Evolutionary conservation across 1,284 basidiomycete species (phyloP).

Genomic region (Pseudozyma sp.): DNA sequence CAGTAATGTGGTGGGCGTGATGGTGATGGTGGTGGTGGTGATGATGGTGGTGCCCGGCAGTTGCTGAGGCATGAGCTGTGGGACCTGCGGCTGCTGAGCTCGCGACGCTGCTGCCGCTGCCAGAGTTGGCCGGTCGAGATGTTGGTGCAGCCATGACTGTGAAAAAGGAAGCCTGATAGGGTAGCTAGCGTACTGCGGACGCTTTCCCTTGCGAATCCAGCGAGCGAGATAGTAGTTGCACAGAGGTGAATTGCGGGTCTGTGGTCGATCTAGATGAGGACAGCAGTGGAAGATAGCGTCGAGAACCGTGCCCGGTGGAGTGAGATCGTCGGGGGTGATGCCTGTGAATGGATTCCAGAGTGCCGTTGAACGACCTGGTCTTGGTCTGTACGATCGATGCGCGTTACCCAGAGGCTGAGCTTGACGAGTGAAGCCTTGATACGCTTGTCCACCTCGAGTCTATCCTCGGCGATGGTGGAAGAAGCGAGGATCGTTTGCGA

Average conservation of each 20-base stretch:
- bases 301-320: too few species aligned
- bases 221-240: too few species aligned
- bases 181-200: not conserved
- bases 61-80: conserved; percentile 3
- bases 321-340: too few species aligned
- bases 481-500: not conserved
- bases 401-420: too few species aligned
- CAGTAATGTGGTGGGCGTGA: conserved; percentile 48
- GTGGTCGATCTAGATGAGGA: too few species aligned
- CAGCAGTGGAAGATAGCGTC: too few species aligned
- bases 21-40: conserved; percentile 53
- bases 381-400: too few species aligned
- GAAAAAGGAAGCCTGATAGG: not conserved
- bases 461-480: not conserved
- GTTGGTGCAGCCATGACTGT: conserved; percentile 13
- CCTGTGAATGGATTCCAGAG: too few species aligned
- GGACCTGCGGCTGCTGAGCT: conserved; percentile 19
- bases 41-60: conserved; percentile 26
- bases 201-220: not conserved
- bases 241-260: too few species aligned
- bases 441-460: too few species aligned
- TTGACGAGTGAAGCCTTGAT: too few species aligned
- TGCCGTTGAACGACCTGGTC: too few species aligned
- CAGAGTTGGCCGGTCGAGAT: conserved; percentile 22
- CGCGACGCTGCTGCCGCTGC: conserved; percentile 39